Base-by-base conservation (phyloP, 192 early-diverging fungal species). In the Coemansia sp. region DNA sequence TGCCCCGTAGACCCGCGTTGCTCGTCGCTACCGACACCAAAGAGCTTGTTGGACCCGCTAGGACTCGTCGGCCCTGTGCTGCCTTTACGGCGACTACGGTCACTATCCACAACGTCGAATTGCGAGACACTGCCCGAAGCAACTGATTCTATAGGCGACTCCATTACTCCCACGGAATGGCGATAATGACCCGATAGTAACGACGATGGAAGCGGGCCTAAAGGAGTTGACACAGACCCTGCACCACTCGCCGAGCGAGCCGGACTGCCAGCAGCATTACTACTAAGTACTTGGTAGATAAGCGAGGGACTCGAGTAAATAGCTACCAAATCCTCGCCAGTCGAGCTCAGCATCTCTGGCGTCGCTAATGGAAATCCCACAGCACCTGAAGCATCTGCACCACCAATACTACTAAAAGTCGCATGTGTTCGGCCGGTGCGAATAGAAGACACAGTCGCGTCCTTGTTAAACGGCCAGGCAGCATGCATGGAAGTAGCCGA, bases 381-480 rank as follows among this genome's bases (percentile, higher is more conserved):
- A 1, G 31, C 41, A 34, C 24, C 27, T 1, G 24, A 44, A 33
- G 33, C 4, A 29, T 50, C 33, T 15, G 22, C 40, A 62, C 57
- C 40, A 31, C 41, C 5, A 18, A 2, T 31, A 31, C 43, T 33
- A 40, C 38, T 60, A 46, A 41, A 52, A 41, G 62, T 9, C 18
- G 62, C 49, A 53, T 41, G 62, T 11, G 62, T 24, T 5, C n/a
- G 31, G 36, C 22, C 43, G 62, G 31, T 41, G 36, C 62, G 44
- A 24, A 9, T 38, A 11, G 34, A 40, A 41, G 46, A 31, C 3
- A 33, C 13, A 9, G 43, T 9, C 3, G 65, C 38, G 13, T 61
- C 62, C 70, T 83, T 83, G 75, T 83, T 83, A 57, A 74, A 83
- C 10, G 80, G 80, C 80, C 80, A 83, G 13, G 80, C 80, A 5